Conservation (phyloP, 768 basidiomycete genomes). For the Suillus discolor region DNA sequence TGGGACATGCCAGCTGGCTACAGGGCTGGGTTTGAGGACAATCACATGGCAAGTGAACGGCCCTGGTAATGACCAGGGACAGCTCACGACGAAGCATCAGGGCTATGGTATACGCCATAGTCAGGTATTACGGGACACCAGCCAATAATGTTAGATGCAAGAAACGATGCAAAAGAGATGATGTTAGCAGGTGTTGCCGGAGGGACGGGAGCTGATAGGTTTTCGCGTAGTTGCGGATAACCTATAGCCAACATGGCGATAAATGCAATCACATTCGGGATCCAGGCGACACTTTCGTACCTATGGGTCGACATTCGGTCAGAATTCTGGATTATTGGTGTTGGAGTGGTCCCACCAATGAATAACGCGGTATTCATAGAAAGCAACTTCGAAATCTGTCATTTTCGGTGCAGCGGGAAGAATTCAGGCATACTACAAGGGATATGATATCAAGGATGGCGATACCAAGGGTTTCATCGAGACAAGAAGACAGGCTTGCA, state of each 20-base stretch:
- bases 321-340: neutral
- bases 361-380: neutral
- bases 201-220: neutral
- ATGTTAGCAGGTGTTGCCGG: neutral
- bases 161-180: neutral
- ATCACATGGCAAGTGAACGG: too few relatives aligned
- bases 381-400: neutral
- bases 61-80: neutral
- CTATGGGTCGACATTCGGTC: neutral
- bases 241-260: neutral
- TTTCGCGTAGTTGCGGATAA: neutral
- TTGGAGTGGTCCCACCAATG: neutral
- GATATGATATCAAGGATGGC: neutral
- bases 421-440: neutral
- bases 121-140: neutral
- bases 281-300: neutral
- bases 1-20: too few relatives aligned
- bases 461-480: neutral
- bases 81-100: neutral
- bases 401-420: neutral
- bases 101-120: neutral
- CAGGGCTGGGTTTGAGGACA: too few relatives aligned
- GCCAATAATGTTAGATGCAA: neutral
- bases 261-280: neutral
- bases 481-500: neutral